Conservation (phyloP, 164 flowering plant species). For the Annona cherimola region DNA sequence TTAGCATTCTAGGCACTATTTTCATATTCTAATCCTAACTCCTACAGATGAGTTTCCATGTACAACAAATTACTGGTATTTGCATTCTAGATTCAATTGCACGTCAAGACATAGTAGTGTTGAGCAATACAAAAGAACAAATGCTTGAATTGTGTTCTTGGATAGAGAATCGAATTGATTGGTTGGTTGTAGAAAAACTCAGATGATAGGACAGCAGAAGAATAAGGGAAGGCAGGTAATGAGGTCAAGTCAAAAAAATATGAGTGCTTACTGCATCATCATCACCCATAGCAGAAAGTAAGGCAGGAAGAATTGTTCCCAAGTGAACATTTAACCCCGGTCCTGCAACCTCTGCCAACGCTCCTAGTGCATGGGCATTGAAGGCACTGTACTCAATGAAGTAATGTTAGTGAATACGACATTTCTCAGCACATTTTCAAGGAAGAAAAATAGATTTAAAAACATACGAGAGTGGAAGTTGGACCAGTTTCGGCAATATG, state of each 20-base stretch:
- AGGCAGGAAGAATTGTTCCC: constrained; percentile 77
- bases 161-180: no score
- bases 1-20: no score
- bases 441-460: constrained; percentile 2
- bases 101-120: no score
- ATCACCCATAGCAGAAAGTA: constrained; percentile 80
- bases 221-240: no score
- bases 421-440: neutral
- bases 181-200: no score
- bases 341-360: constrained; percentile 98
- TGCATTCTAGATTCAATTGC: no score
- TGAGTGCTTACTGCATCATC: constrained; percentile 49
- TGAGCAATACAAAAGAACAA: no score
- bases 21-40: no score
- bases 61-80: no score
- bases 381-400: constrained; percentile 57
- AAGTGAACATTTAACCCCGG: constrained; percentile 82
- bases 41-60: no score
- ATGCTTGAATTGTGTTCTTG: no score
- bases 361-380: constrained; percentile 96
- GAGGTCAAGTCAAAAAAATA: neutral
- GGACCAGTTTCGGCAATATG: constrained; percentile 93
- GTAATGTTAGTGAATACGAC: constrained; percentile 9
- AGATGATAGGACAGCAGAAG: no score
- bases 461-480: constrained; percentile 88